A percentile compares a stretch with the other conserved stretches of the same genome.
These are phyloP conservation scores for Eucalyptus sp. DNA, from an alignment of 345 rosid genomes.

Conservation along the genomic window DNA sequence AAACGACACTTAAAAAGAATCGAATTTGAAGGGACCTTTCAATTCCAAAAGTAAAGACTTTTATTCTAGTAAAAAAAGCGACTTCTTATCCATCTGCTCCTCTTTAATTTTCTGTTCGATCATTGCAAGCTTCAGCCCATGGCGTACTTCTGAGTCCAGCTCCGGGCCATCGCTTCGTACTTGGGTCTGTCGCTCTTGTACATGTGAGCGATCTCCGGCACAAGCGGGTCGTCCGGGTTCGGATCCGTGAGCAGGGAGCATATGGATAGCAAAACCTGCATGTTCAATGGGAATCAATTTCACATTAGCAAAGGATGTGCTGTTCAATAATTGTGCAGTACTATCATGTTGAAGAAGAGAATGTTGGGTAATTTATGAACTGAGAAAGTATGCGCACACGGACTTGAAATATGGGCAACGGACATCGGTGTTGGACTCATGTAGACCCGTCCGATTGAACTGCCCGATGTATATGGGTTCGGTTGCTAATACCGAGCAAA, in stretches of 20 bases:
- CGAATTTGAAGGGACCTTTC: neutral
- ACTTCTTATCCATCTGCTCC: neutral
- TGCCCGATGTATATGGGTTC: neutral
- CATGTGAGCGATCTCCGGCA: conserved; percentile 27
- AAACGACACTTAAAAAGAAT: neutral
- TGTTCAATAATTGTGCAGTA: neutral
- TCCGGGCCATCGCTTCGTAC: conserved; percentile 22
- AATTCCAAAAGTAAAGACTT: neutral
- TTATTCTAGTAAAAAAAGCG: neutral
- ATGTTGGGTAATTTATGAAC: neutral
- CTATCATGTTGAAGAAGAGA: neutral
- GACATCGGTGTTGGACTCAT: neutral
- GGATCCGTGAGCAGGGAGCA: conserved; percentile 31
- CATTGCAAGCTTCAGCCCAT: conserved; percentile 4
- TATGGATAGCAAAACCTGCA: conserved; percentile 25
- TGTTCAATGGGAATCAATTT: neutral
- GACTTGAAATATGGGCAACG: neutral
- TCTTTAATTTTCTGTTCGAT: neutral
- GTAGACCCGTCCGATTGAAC: neutral
- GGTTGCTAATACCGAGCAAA: neutral
- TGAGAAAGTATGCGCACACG: neutral
- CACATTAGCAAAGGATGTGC: neutral
- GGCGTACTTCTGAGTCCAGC: conserved; percentile 34
- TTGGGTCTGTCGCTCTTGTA: conserved; percentile 17
- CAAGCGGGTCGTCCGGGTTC: conserved; percentile 30